Evolutionary conservation across 768 basidiomycete species (phyloP).

Genomic region (Cyclocybe cylindracea): DNA sequence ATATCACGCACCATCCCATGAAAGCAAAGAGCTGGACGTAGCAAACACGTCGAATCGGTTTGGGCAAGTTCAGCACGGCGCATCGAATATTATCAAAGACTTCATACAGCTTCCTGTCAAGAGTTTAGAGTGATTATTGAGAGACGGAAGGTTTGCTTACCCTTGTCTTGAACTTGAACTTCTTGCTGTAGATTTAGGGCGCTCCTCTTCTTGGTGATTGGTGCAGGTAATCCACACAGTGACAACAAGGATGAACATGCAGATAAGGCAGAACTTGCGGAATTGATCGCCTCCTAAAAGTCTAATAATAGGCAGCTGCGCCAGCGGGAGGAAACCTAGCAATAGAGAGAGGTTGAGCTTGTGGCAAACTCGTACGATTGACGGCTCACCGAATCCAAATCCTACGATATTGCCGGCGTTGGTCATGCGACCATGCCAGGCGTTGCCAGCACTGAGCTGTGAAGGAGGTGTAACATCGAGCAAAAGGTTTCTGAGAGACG

Average conservation of each 20-base stretch:
- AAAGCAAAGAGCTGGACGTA: conserved; percentile 94
- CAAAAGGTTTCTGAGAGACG: conserved; percentile 89
- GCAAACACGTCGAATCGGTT: conserved; percentile 85
- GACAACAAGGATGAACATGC: conserved; percentile 71
- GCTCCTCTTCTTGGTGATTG: conserved; percentile 79
- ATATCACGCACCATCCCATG: conserved; percentile 80
- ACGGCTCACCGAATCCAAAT: conserved; percentile 76
- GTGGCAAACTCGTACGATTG: neutral
- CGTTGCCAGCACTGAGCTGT: conserved; percentile 92
- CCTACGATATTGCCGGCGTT: conserved; percentile 98
- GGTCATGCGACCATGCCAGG: conserved; percentile 96
- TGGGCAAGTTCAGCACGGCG: conserved; percentile 75
- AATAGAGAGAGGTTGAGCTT: neutral
- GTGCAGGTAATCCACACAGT: conserved; percentile 91
- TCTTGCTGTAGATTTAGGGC: conserved; percentile 36
- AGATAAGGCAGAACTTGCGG: conserved; percentile 91
- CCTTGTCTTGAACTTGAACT: conserved; percentile 28
- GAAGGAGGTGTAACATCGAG: conserved; percentile 87
- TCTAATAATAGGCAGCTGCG: conserved; percentile 71
- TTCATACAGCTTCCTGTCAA: conserved; percentile 52
- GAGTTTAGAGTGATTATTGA: neutral
- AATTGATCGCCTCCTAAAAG: conserved; percentile 92
- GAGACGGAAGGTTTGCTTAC: conserved; percentile 24
- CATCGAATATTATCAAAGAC: conserved; percentile 77
- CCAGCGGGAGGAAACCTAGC: conserved; percentile 86